phyloP scores from a whole-genome alignment of 306 rosid species.

The Lathyrus sativus region DNA sequence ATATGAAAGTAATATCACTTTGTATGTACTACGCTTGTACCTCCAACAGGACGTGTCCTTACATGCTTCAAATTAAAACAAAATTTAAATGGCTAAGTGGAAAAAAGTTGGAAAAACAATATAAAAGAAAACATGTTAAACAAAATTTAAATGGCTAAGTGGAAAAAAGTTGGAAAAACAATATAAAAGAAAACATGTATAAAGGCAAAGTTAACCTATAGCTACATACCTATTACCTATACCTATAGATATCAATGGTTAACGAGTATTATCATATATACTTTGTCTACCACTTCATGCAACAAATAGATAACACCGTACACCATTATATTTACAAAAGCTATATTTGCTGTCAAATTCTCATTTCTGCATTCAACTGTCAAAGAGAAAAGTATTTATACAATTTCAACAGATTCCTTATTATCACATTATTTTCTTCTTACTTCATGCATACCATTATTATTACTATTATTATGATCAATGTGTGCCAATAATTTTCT shows the following conservation, averaged over 20 bases:
- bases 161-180: slow-evolving; percentile 14
- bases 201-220: slow-evolving; percentile 43
- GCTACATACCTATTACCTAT: not conserved
- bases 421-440: slow-evolving; percentile 24
- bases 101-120: slow-evolving; percentile 15
- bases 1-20: slow-evolving; percentile 50
- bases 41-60: slow-evolving; percentile 54
- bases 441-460: slow-evolving; percentile 44
- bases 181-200: slow-evolving; percentile 22
- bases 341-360: slow-evolving; percentile 41
- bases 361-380: slow-evolving; percentile 35
- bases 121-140: slow-evolving; percentile 13
- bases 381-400: slow-evolving; percentile 12
- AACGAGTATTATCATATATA: slow-evolving; percentile 46
- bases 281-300: slow-evolving; percentile 75
- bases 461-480: slow-evolving; percentile 41
- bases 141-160: not conserved
- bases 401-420: slow-evolving; percentile 24
- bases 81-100: not conserved
- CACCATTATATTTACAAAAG: slow-evolving; percentile 51
- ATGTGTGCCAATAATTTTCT: slow-evolving; percentile 49
- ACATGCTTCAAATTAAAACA: slow-evolving; percentile 37
- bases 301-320: slow-evolving; percentile 49
- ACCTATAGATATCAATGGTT: slow-evolving; percentile 24
- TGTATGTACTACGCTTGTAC: slow-evolving; percentile 72